A percentile compares a stretch with the other conserved stretches of the same genome.
Evolutionary conservation across 2,329 filamentous ascomycete genomes (phyloP).

Genomic region (Trichoderma sp.): DNA sequence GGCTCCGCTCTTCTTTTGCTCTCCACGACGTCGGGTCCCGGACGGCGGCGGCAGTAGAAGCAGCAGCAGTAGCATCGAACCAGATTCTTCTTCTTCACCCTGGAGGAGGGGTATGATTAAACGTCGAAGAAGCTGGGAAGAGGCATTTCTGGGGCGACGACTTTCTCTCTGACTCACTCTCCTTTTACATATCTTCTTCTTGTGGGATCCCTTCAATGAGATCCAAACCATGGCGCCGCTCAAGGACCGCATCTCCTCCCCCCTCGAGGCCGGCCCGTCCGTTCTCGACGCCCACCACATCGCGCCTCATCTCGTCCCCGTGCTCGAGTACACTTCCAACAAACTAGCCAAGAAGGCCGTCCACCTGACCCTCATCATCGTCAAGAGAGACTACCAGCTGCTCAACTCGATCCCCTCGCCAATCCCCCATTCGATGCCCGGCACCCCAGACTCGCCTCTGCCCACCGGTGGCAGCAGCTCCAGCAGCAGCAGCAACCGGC

Average conservation of each 20-base stretch:
- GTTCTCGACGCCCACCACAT: slow-evolving; percentile 57
- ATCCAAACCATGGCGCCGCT: slow-evolving; percentile 27
- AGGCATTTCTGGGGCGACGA: background rate
- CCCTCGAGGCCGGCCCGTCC: slow-evolving; percentile 60
- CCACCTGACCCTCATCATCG: slow-evolving; percentile 56
- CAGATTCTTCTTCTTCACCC: background rate
- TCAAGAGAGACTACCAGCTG: slow-evolving; percentile 55
- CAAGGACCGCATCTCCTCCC: slow-evolving; percentile 59
- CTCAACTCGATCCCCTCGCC: slow-evolving; percentile 35
- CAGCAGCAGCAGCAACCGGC: slow-evolving; percentile 30
- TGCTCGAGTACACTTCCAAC: slow-evolving; percentile 57
- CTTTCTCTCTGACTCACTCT: background rate
- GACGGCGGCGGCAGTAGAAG: slow-evolving; percentile 16
- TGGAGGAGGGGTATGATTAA: background rate
- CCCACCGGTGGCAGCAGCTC: slow-evolving; percentile 19
- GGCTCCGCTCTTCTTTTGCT: background rate
- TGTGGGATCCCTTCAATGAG: background rate
- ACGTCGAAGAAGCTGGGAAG: background rate
- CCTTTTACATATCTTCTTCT: background rate
- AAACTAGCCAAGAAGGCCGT: slow-evolving; percentile 54
- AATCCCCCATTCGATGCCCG: slow-evolving; percentile 22
- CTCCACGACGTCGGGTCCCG: slow-evolving; percentile 18
- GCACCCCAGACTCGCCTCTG: slow-evolving; percentile 30
- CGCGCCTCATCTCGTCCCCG: slow-evolving; percentile 52
- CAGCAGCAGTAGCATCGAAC: background rate